phyloP scores from a whole-genome alignment of 2,329 filamentous ascomycete species.

The Colletotrichum destructivum region DNA sequence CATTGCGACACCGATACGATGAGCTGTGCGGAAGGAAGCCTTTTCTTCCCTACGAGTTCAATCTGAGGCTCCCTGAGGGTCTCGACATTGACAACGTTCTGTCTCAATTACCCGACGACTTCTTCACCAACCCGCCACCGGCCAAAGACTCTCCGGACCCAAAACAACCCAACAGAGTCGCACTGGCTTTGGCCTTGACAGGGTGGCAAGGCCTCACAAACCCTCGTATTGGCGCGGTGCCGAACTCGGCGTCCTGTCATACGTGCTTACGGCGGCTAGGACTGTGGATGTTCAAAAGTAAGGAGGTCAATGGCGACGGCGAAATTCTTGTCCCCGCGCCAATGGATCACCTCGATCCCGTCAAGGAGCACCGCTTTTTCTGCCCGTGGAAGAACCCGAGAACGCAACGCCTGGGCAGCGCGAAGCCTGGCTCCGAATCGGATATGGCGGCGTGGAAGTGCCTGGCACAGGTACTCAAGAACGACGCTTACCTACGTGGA shows the following conservation, averaged over 20 bases:
- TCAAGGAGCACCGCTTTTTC: constrained; percentile 84
- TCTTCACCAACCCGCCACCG: constrained; percentile 65
- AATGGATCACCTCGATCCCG: constrained; percentile 78
- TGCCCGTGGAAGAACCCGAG: constrained; percentile 82
- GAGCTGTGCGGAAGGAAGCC: constrained; percentile 69
- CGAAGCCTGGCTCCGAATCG: constrained; percentile 52
- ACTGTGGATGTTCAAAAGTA: constrained; percentile 93
- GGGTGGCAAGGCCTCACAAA: constrained; percentile 81
- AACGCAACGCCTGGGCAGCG: constrained; percentile 66
- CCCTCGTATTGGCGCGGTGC: constrained; percentile 70
- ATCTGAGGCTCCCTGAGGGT: constrained; percentile 69
- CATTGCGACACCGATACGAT: constrained; percentile 75
- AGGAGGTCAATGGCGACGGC: constrained; percentile 71
- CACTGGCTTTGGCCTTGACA: constrained; percentile 78
- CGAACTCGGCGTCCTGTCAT: constrained; percentile 83
- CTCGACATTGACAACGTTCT: constrained; percentile 67
- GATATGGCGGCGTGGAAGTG: constrained; percentile 69
- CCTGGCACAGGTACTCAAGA: constrained; percentile 68
- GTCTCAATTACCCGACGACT: constrained; percentile 65
- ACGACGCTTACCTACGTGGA: constrained; percentile 69
- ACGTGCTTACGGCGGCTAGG: constrained; percentile 91
- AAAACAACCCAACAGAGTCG: constrained; percentile 68
- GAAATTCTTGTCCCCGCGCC: constrained; percentile 71
- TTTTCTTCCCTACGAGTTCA: constrained; percentile 74
- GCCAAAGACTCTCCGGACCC: constrained; percentile 39